phyloP scores from a whole-genome alignment of 2,329 filamentous ascomycete genomes.

The Cytospora piceae region DNA sequence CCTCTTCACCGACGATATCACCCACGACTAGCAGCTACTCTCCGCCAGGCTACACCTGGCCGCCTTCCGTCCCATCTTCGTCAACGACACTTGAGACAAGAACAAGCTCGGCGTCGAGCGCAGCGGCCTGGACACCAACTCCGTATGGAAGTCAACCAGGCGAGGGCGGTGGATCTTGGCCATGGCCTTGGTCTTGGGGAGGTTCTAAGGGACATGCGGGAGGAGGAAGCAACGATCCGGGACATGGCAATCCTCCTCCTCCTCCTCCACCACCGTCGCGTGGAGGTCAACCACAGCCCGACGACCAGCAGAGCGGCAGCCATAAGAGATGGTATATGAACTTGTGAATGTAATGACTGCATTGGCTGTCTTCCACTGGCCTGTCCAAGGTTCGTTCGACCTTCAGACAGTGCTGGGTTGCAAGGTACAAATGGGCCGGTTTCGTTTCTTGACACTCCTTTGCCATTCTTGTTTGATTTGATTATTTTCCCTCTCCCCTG shows the following conservation, averaged over 20 bases:
- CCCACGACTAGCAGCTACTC: slow-evolving; percentile 3
- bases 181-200: slow-evolving; percentile 5
- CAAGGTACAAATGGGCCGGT: background rate
- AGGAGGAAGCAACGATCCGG: background rate
- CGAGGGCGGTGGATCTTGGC: slow-evolving; percentile 2
- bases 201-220: background rate
- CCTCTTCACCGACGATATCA: background rate
- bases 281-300: background rate
- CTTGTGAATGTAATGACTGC: background rate
- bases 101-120: slow-evolving; percentile 10
- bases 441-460: slow-evolving; percentile 29
- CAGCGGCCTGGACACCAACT: slow-evolving; percentile 13
- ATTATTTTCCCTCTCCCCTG: background rate
- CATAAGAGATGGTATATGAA: slow-evolving; percentile 22
- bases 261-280: background rate
- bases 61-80: slow-evolving; percentile 10
- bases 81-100: slow-evolving; percentile 22
- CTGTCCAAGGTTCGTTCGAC: background rate
- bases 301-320: background rate
- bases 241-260: background rate
- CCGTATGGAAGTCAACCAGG: slow-evolving; percentile 17
- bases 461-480: slow-evolving; percentile 10
- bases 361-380: background rate
- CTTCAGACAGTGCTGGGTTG: background rate
- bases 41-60: slow-evolving; percentile 10